Conservation (phyloP, 106 monocot genomes). For the Acorus gramineus region DNA sequence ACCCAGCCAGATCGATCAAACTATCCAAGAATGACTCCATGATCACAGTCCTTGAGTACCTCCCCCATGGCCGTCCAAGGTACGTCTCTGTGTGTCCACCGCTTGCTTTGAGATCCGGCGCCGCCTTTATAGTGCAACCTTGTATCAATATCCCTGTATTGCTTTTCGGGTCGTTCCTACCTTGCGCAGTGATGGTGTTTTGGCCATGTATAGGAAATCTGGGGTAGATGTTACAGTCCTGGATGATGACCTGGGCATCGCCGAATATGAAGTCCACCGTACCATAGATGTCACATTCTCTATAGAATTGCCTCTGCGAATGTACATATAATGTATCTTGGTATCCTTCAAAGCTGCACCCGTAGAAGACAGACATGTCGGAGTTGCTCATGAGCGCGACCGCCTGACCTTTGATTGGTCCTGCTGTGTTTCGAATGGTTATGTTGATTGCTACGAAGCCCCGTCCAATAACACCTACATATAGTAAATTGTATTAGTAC, state of each 20-base stretch:
- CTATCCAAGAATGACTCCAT: slow-evolving; percentile 11
- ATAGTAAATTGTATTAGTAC: not conserved
- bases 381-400: not conserved
- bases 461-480: not conserved
- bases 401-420: not conserved
- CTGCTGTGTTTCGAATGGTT: slow-evolving; percentile 3
- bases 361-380: not conserved
- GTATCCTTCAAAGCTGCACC: not conserved
- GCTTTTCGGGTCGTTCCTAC: not conserved
- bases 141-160: slow-evolving; percentile 3
- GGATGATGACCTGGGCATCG: not conserved
- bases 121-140: not conserved
- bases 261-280: slow-evolving; percentile 9
- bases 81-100: not conserved
- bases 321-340: not conserved
- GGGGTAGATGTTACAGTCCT: slow-evolving; percentile 4
- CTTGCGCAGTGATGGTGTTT: slow-evolving; percentile 3
- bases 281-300: slow-evolving; percentile 2
- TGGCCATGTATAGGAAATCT: not conserved
- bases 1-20: slow-evolving; percentile 9
- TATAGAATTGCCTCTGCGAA: slow-evolving; percentile 1
- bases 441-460: slow-evolving; percentile 1
- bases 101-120: not conserved
- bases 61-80: slow-evolving; percentile 16
- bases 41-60: slow-evolving; percentile 15